phyloP scores from a whole-genome alignment of 2,329 filamentous ascomycete species.

The Venturia effusa region DNA sequence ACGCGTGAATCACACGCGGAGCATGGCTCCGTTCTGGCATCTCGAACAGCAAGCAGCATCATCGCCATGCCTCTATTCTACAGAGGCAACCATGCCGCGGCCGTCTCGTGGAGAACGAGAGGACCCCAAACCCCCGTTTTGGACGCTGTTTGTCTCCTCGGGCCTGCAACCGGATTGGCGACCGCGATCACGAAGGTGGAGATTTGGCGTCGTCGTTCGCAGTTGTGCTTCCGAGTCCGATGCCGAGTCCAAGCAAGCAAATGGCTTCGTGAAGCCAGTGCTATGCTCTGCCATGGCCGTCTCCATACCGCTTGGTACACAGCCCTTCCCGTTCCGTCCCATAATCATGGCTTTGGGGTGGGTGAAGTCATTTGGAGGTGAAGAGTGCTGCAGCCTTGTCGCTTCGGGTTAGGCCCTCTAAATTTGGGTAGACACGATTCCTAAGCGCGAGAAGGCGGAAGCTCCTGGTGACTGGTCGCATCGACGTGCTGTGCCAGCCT shows the following conservation, averaged over 20 bases:
- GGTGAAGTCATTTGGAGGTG: constrained; percentile 5
- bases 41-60: not conserved
- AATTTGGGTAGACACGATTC: constrained; percentile 7
- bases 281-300: not conserved
- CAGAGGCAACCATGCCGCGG: not conserved
- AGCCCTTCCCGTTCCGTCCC: constrained; percentile 6
- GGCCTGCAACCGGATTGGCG: not conserved
- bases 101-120: not conserved
- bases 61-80: not conserved
- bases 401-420: constrained; percentile 2
- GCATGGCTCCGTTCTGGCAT: not conserved
- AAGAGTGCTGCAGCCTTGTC: constrained; percentile 4
- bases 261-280: not conserved
- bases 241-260: not conserved
- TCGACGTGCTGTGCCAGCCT: constrained; percentile 2
- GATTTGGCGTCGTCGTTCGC: not conserved
- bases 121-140: not conserved
- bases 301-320: constrained; percentile 6
- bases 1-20: not conserved
- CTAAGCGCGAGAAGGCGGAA: constrained; percentile 4
- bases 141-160: not conserved
- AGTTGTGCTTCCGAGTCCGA: not conserved
- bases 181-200: not conserved
- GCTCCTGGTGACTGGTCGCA: not conserved
- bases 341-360: not conserved